A percentile compares a stretch with the other conserved stretches of the same genome.
These are phyloP conservation scores for Paecilomyces sp. DNA, from an alignment of 2,329 filamentous ascomycete species.

Conservation along the genomic window DNA sequence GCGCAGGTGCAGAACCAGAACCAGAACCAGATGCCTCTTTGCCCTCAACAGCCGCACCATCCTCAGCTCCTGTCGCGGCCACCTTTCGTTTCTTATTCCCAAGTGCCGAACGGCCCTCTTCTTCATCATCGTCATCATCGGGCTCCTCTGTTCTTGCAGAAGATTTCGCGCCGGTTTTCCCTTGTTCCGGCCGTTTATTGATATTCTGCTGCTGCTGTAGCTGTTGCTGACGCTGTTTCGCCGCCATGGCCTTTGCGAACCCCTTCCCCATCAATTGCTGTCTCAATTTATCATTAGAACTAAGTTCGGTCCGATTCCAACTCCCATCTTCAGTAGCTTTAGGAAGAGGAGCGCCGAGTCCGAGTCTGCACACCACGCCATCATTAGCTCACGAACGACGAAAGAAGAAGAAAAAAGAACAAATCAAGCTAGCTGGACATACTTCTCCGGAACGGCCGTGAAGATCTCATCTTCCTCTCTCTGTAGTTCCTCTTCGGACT, in stretches of 20 bases:
- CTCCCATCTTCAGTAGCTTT: slow-evolving; percentile 31
- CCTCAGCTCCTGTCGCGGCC: slow-evolving; percentile 6
- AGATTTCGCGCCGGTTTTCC: not conserved
- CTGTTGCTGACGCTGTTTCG: slow-evolving; percentile 37
- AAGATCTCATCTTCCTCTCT: slow-evolving; percentile 50
- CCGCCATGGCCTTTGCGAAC: slow-evolving; percentile 32
- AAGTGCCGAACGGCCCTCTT: slow-evolving; percentile 35
- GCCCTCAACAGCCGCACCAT: not conserved
- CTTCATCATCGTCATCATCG: slow-evolving; percentile 29
- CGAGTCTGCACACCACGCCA: slow-evolving; percentile 28
- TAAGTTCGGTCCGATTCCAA: slow-evolving; percentile 32
- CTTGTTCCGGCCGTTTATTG: not conserved
- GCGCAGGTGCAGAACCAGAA: not conserved
- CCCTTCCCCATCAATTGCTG: slow-evolving; percentile 40
- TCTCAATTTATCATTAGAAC: slow-evolving; percentile 38
- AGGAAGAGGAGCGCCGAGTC: slow-evolving; percentile 42
- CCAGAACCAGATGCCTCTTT: not conserved
- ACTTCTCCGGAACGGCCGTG: slow-evolving; percentile 48
- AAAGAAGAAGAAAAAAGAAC: not conserved
- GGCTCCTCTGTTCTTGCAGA: slow-evolving; percentile 8
- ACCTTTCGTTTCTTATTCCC: slow-evolving; percentile 17
- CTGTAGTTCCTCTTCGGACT: slow-evolving; percentile 39
- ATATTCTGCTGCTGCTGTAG: slow-evolving; percentile 20
- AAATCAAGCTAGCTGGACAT: slow-evolving; percentile 15
- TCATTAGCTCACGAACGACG: not conserved